Percentiles rank a stretch among this genome's conserved stretches.
Evolutionary conservation across 805 yeast species (phyloP).

Genomic region (Zygotorulaspora sp.): DNA sequence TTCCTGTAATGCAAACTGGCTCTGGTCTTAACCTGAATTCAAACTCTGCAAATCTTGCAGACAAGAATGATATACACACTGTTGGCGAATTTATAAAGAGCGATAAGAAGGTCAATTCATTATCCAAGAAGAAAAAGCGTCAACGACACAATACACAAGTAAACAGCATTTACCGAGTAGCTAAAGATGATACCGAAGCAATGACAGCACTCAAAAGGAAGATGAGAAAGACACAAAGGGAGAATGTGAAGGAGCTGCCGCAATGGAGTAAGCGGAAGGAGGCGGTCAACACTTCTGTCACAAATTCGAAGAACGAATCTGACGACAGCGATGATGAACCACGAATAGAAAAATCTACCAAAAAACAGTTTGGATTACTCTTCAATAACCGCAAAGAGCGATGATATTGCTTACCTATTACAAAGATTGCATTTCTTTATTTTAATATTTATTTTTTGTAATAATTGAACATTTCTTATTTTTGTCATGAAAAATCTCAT

Average conservation of each 20-base stretch:
- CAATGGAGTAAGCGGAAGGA: not conserved
- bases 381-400: slow-evolving; percentile 23
- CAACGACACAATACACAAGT: slow-evolving; percentile 7
- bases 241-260: slow-evolving; percentile 11
- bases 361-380: slow-evolving; percentile 29
- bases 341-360: slow-evolving; percentile 16
- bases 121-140: slow-evolving; percentile 31
- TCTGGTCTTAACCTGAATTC: slow-evolving; percentile 28
- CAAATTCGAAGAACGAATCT: not conserved
- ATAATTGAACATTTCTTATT: no score
- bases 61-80: slow-evolving; percentile 30
- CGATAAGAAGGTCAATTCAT: slow-evolving; percentile 32
- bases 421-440: no score
- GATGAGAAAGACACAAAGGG: slow-evolving; percentile 26
- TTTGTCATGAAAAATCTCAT: slow-evolving; percentile 5
- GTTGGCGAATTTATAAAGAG: slow-evolving; percentile 35
- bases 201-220: slow-evolving; percentile 35
- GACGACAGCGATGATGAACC: slow-evolving; percentile 21
- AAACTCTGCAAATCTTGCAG: not conserved
- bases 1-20: slow-evolving; percentile 35
- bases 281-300: not conserved
- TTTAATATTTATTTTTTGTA: no score
- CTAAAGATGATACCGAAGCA: slow-evolving; percentile 34
- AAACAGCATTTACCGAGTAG: slow-evolving; percentile 25
- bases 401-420: no score